phyloP scores from a whole-genome alignment of 306 rosid species.

The Cicer bijugum region DNA sequence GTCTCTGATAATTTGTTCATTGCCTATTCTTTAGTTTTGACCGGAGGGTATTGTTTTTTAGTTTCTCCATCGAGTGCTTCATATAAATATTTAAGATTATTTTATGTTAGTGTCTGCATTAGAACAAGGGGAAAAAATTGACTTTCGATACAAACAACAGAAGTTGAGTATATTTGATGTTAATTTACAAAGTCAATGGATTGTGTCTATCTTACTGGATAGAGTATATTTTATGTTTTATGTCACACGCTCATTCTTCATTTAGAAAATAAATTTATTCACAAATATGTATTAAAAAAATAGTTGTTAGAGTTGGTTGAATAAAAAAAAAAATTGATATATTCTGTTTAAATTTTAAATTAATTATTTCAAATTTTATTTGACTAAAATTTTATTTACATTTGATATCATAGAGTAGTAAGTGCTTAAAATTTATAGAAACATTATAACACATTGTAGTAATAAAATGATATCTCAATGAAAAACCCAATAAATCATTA shows the following conservation, averaged over 20 bases:
- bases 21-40: conserved; percentile 24
- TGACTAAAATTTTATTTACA: too few species aligned
- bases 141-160: not conserved
- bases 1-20: conserved; percentile 39
- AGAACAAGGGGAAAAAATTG: conserved; percentile 18
- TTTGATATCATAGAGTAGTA: not conserved
- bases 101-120: conserved; percentile 13
- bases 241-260: not conserved
- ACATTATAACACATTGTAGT: conserved; percentile 15
- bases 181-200: too few species aligned
- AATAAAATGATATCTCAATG: conserved; percentile 24
- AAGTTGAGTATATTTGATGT: not conserved
- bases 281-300: not conserved
- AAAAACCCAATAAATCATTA: conserved; percentile 12
- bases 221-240: not conserved
- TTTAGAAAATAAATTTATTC: not conserved
- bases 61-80: not conserved
- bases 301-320: not conserved
- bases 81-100: not conserved
- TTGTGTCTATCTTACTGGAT: too few species aligned
- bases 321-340: too few species aligned
- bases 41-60: conserved; percentile 1
- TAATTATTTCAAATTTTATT: too few species aligned
- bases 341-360: too few species aligned
- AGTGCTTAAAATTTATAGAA: conserved; percentile 5